A percentile compares a stretch with the other conserved stretches of the same genome.
These are phyloP conservation scores for Farysia itapuensis DNA, from an alignment of 1,284 basidiomycete species.

Conservation along the genomic window DNA sequence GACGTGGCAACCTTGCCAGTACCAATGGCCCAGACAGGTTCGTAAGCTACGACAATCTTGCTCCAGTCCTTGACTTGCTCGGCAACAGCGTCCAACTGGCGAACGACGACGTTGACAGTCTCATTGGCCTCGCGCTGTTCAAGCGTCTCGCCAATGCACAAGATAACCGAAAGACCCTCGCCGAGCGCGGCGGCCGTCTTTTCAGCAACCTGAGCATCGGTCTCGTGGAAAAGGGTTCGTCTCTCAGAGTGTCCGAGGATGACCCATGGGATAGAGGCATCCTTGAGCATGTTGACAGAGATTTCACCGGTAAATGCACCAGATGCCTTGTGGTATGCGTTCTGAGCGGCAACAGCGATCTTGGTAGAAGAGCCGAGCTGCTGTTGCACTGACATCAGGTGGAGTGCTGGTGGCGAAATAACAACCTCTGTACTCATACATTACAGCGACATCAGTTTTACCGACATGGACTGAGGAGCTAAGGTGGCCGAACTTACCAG, in stretches of 20 bases:
- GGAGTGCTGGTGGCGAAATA: conserved; percentile 54
- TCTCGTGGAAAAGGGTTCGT: conserved; percentile 86
- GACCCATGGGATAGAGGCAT: conserved; percentile 85
- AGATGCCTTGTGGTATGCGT: conserved; percentile 78
- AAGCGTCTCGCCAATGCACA: conserved; percentile 94
- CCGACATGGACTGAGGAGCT: too few species aligned
- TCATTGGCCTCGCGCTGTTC: conserved; percentile 79
- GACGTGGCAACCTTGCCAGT: conserved; percentile 93
- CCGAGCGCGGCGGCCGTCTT: conserved; percentile 79
- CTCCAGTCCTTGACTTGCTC: conserved; percentile 74
- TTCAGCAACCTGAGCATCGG: conserved; percentile 76
- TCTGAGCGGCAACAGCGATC: conserved; percentile 77
- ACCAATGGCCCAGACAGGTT: conserved; percentile 92
- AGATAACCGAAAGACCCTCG: conserved; percentile 78
- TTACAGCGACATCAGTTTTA: too few species aligned
- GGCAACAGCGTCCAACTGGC: conserved; percentile 79
- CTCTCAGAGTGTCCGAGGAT: conserved; percentile 98
- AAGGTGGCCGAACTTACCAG: conserved; percentile 38
- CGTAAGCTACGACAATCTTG: conserved; percentile 85
- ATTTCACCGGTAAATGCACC: conserved; percentile 82
- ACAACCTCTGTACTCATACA: conserved; percentile 48
- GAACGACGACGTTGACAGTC: conserved; percentile 78
- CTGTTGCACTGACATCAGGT: conserved; percentile 53
- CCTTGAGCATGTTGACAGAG: conserved; percentile 70
- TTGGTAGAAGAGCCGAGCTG: conserved; percentile 27